Evolutionary conservation across 176 grass and related monocot genomes (phyloP).

Genomic region (Metroxylon sagu): DNA sequence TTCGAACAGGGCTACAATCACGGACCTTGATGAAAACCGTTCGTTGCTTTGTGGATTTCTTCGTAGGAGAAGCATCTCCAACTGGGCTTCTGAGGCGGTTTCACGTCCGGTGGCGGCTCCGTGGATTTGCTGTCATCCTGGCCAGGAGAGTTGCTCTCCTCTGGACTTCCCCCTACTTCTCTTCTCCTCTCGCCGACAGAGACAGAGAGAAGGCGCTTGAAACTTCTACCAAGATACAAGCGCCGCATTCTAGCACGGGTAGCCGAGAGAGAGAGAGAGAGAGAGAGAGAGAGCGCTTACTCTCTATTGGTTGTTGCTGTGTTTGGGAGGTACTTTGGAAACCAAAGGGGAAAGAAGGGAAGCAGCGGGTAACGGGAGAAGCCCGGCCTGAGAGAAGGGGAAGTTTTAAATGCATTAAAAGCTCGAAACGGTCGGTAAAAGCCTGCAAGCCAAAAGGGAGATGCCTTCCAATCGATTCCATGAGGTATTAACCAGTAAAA

Average conservation of each 20-base stretch:
- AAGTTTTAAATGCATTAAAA: too few species aligned
- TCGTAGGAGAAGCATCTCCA: constrained; percentile 22
- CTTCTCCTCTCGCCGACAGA: constrained; percentile 2
- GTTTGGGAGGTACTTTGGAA: too few species aligned
- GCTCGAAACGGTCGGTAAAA: too few species aligned
- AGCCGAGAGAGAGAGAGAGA: too few species aligned
- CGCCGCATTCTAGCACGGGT: constrained; percentile 6
- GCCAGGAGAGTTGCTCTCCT: background rate
- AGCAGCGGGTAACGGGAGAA: too few species aligned
- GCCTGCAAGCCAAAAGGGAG: too few species aligned
- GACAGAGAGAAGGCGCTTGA: constrained; percentile 9
- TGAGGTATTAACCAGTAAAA: too few species aligned
- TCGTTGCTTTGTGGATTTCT: constrained; percentile 13
- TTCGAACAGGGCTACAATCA: background rate
- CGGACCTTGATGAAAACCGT: constrained; percentile 12
- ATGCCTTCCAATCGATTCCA: too few species aligned
- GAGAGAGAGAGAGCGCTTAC: too few species aligned
- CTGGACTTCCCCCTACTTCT: background rate
- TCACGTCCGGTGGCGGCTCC: background rate
- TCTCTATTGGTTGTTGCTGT: too few species aligned
- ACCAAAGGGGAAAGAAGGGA: too few species aligned
- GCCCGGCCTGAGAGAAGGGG: too few species aligned
- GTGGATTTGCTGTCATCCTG: background rate
- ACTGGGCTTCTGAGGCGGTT: background rate
- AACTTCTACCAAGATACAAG: background rate